These are phyloP conservation scores for Sporothrix inflata DNA, from an alignment of 2,329 filamentous ascomycete species.

Conservation along the genomic window DNA sequence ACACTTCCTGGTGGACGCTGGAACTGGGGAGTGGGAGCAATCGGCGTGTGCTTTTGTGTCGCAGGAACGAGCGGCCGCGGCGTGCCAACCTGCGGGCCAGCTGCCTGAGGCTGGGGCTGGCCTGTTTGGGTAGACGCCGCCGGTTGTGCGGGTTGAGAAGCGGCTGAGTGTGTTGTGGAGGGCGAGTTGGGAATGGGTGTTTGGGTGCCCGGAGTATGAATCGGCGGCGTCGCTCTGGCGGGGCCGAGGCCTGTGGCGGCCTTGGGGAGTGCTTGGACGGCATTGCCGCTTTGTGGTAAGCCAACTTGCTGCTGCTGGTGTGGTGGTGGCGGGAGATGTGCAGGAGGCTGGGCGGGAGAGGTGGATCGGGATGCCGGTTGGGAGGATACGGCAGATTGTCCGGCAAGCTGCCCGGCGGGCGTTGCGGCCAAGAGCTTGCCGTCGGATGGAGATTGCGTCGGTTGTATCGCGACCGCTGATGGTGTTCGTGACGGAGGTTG, in stretches of 20 bases:
- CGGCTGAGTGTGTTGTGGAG: constrained; percentile 1
- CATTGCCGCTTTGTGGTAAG: neutral
- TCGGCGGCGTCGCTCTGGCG: neutral
- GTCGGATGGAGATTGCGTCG: neutral
- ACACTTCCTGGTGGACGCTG: neutral
- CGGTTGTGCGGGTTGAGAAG: neutral
- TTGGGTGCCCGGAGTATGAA: neutral
- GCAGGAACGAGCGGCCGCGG: constrained; percentile 21
- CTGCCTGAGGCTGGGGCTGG: neutral
- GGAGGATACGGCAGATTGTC: neutral
- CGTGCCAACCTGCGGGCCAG: neutral
- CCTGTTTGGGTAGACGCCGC: neutral
- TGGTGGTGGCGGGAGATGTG: neutral
- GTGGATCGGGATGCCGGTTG: constrained; percentile 16
- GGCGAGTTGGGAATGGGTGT: neutral
- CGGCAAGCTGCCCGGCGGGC: neutral
- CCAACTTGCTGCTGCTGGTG: neutral
- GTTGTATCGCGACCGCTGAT: neutral
- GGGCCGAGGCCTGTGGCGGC: neutral
- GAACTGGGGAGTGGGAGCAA: neutral
- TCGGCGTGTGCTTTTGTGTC: constrained; percentile 23
- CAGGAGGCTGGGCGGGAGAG: neutral
- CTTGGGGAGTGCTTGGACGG: neutral
- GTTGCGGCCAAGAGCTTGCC: neutral
- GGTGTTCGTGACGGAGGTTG: neutral